These are phyloP conservation scores for Gracilaria domingensis DNA, from an alignment of 23 red algal species.

Conservation along the genomic window DNA sequence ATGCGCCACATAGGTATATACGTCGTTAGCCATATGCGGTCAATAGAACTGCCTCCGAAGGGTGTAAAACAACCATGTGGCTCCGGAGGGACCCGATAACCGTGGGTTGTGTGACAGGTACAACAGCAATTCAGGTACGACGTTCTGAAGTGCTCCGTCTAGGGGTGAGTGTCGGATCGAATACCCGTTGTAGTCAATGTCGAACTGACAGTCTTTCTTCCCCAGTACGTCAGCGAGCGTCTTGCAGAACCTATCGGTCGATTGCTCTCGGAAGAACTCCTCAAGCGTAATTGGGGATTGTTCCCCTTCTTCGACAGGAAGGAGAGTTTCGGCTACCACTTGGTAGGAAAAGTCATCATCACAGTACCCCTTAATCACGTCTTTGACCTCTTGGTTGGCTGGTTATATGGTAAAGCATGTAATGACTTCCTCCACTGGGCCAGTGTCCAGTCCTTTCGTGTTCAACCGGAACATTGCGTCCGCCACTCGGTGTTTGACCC, in stretches of 20 bases:
- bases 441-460: background rate
- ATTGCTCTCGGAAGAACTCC: slow-evolving; percentile 3
- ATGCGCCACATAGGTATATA: no score
- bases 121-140: slow-evolving; percentile 4
- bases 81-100: background rate
- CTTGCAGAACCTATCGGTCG: background rate
- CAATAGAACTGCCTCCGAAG: slow-evolving; percentile 7
- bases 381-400: background rate
- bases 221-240: background rate
- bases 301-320: background rate
- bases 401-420: background rate
- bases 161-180: background rate
- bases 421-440: background rate
- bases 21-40: background rate
- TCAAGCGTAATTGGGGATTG: background rate
- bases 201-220: background rate
- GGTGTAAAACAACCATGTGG: background rate
- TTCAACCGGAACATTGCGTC: slow-evolving; percentile 23
- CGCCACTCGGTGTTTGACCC: slow-evolving; percentile 21
- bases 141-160: slow-evolving; percentile 36
- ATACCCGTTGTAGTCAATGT: background rate
- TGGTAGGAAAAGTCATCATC: no score
- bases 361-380: no score
- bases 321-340: no score
- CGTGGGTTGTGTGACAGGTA: background rate